Evolutionary conservation across 2,329 filamentous ascomycete species (phyloP), one percentile per base, ranked within the genome.

Genomic region (Fusarium pseudograminearum): DNA sequence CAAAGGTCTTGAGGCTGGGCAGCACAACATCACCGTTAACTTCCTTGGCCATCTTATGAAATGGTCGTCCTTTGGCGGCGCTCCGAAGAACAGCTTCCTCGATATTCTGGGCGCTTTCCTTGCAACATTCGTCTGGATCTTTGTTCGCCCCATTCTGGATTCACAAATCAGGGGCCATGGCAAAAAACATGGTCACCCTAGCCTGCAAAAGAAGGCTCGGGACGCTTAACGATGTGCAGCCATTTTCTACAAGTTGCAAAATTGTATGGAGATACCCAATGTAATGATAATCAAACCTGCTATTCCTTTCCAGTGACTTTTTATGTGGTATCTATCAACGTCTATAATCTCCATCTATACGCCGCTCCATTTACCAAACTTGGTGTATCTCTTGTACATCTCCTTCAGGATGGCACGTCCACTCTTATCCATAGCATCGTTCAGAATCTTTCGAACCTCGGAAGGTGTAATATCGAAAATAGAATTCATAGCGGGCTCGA

Each of bases 21-120:
- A 96, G 26, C 95, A 93, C 78, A 85, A 93, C 74, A 87, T 97
- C 45, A 91, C 93, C 0, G 92, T 94, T 14, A 91, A 89, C 63
- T 88, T 90, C 67, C 77, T 97, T 47, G 93, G 91, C 2, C 80
- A 87, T 58, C 74, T 93, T 61, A 91, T 98, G 89, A 89, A 91
- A 71, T 90, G 86, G 76, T 82, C 82, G 28, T 76, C 81, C 20
- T 77, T 89, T 73, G 87, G 88, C 18, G 86, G 87, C 5, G 83
- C 83, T 18, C 80, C 83, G 52, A 83, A 88, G 69, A 89, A 89
- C 65, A 90, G 83, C 72, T 87, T 84, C 18, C 47, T 88, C 42
- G 90, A 92, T 76, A 87, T 85, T 2, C 54, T 90, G 18, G 80
- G 89, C 71, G 81, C 82, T 16, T 87, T 84, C 79, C 66, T 90